A percentile compares a stretch with the other conserved stretches of the same genome.
These are phyloP conservation scores for Sedum album DNA, from an alignment of 164 flowering plant species.

Conservation along the genomic window DNA sequence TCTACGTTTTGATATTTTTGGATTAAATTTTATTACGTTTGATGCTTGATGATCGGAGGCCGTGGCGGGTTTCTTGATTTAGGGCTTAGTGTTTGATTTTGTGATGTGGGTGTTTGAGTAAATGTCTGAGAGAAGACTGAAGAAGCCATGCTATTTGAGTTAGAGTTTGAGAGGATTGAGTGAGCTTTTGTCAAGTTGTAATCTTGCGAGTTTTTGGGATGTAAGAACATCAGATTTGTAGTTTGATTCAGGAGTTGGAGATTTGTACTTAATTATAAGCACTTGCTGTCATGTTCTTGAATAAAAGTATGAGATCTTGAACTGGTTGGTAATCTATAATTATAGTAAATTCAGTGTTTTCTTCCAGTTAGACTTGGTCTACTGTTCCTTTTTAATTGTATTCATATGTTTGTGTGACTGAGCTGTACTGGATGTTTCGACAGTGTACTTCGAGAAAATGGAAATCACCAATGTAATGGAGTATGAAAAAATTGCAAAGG, in stretches of 20 bases:
- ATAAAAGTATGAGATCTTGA: no score
- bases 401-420: neutral
- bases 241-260: no score
- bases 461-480: constrained; percentile 77
- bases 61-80: neutral
- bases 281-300: no score
- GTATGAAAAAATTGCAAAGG: constrained; percentile 75
- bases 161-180: neutral
- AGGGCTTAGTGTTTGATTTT: neutral
- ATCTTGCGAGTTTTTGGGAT: no score
- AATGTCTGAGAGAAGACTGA: neutral
- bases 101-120: neutral
- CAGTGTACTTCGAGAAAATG: constrained; percentile 22
- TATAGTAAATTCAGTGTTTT: no score
- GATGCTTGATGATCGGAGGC: neutral
- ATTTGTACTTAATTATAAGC: no score
- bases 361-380: no score
- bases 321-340: no score
- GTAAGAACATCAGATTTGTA: no score
- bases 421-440: neutral
- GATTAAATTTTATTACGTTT: neutral
- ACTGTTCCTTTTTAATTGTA: neutral
- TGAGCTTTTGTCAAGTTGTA: neutral
- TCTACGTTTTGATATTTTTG: neutral
- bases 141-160: neutral